Evolutionary conservation across 108 stramenopile species (phyloP).

Genomic region (Aureococcus anophagefferens): DNA sequence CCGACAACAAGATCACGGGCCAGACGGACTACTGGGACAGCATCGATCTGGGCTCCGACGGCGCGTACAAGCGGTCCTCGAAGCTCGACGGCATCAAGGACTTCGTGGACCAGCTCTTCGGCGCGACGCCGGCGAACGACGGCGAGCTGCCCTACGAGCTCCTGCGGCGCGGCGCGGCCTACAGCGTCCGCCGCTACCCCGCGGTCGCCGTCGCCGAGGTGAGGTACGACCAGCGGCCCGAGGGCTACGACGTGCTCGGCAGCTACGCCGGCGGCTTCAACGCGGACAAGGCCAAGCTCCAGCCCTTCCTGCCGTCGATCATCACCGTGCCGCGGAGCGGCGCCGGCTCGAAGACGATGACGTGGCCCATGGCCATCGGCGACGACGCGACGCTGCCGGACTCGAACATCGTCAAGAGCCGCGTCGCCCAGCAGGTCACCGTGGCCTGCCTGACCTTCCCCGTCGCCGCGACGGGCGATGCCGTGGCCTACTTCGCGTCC

Average conservation of each 20-base stretch:
- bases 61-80: constrained; percentile 47
- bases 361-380: no score
- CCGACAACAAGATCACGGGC: constrained; percentile 29
- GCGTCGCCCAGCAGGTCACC: no score
- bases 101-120: constrained; percentile 61
- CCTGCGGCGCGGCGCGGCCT: constrained; percentile 62
- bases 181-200: constrained; percentile 71
- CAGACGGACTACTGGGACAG: constrained; percentile 91
- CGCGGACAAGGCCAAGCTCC: no score
- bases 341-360: neutral
- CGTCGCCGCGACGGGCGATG: no score
- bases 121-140: constrained; percentile 45
- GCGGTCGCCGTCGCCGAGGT: constrained; percentile 45
- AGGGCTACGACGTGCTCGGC: constrained; percentile 44
- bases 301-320: no score
- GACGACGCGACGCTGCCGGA: no score
- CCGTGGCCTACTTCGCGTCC: neutral
- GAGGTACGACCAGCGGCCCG: constrained; percentile 60
- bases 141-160: constrained; percentile 69
- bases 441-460: no score
- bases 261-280: no score
- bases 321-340: neutral
- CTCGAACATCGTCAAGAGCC: no score
- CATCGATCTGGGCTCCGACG: constrained; percentile 55
- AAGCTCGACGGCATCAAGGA: constrained; percentile 50